These are phyloP conservation scores for Blastomyces emzantsi DNA, from an alignment of 2,329 filamentous ascomycete genomes.

Conservation along the genomic window DNA sequence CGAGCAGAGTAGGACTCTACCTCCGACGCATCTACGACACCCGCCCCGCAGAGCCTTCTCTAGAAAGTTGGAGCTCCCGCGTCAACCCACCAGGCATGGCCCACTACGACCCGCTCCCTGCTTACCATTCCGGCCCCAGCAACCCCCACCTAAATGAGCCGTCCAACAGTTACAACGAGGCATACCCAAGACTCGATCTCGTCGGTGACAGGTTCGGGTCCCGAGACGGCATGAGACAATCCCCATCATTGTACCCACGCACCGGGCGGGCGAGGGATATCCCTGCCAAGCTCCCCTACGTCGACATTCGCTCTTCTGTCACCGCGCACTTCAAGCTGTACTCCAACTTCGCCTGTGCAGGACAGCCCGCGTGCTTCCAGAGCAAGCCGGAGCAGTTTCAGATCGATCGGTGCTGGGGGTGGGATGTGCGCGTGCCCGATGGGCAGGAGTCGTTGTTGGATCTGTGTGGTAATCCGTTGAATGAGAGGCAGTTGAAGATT, in stretches of 20 bases:
- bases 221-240: background rate
- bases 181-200: background rate
- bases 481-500: slow-evolving; percentile 1
- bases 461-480: background rate
- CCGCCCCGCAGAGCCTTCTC: background rate
- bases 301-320: background rate
- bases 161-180: background rate
- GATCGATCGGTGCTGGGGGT: slow-evolving; percentile 3
- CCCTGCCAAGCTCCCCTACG: background rate
- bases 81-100: background rate
- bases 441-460: background rate
- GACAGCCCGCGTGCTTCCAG: background rate
- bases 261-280: background rate
- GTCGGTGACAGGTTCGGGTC: background rate
- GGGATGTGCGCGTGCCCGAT: background rate
- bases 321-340: slow-evolving; percentile 3
- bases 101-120: background rate
- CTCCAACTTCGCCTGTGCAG: background rate
- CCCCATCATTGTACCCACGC: background rate
- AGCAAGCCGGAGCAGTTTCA: slow-evolving; percentile 4
- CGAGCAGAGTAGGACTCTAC: background rate
- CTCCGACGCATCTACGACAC: slow-evolving; percentile 3
- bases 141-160: background rate
- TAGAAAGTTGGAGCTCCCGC: background rate
- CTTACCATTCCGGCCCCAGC: background rate